Base-by-base conservation (phyloP, 2,329 filamentous ascomycete species). In the Lasiodiplodia sp. region DNA sequence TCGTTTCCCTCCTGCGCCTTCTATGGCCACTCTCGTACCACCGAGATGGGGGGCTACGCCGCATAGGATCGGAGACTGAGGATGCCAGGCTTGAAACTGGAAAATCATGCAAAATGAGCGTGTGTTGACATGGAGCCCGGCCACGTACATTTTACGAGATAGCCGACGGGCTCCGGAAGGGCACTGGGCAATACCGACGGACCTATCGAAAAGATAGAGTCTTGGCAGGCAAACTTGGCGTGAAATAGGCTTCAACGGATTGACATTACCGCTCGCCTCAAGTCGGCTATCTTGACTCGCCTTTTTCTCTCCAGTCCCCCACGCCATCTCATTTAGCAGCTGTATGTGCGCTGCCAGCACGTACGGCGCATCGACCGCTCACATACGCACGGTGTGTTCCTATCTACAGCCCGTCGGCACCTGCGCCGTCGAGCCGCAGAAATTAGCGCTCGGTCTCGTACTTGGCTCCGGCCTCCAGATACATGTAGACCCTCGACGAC, bases 261-360 rank as follows among this genome's bases (percentile, higher is more conserved):
- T 47, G 44, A 21, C 44, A 47, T 47, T 47, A 47, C 44, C 51
- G 14, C 38, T 60, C 57, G 57, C 57, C 44, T 60, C 38, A n/a
- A 5, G 38, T 60, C 57, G 57, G 21, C 38, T 28, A 60, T 60
- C 57, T 21, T 37, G 56, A 47, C 44, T 47, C 44, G 44, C 44
- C 44, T 21, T 21, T 21, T n/a, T 8, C 44, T 47, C 44, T n/a
- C 44, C 44, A 47, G 12, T 21, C 44, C 44, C 44, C 44, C 44
- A 47, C 44, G 31, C 31, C 31, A n/a, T 60, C 37, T 14, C 14
- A 18, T 11, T 47, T 47, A n/a, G 44, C 44, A 21, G 11, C 44
- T 21, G 44, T n/a, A n/a, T 47, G n/a, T 47, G 44, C 44, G 44
- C 18, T 21, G 18, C 18, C 40, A 47, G 40, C 40, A 47, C 40